These are phyloP conservation scores for Cucurbita maxima DNA, from an alignment of 306 rosid species.

Conservation along the genomic window DNA sequence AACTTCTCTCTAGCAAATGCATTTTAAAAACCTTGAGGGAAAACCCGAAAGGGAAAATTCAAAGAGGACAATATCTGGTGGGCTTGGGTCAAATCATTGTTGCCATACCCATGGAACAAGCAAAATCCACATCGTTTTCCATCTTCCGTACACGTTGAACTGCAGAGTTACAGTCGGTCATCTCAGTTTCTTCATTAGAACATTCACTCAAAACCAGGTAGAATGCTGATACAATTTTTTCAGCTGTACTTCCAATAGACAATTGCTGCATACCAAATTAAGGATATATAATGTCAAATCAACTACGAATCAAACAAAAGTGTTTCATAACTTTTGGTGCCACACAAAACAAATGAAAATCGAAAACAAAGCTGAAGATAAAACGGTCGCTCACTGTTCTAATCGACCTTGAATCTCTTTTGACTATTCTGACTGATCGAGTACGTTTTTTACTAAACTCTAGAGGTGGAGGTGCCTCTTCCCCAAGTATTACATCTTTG, in stretches of 20 bases:
- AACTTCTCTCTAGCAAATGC: too few species aligned
- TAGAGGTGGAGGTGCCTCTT: constrained; percentile 56
- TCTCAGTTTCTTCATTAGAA: constrained; percentile 60
- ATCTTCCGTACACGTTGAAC: constrained; percentile 58
- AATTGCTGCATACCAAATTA: constrained; percentile 49
- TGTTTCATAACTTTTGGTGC: not conserved
- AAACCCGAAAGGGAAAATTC: too few species aligned
- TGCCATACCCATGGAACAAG: constrained; percentile 46
- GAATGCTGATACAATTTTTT: constrained; percentile 81
- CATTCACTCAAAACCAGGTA: constrained; percentile 65
- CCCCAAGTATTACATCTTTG: constrained; percentile 69
- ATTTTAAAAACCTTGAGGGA: too few species aligned
- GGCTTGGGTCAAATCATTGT: not conserved
- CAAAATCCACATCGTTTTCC: constrained; percentile 63
- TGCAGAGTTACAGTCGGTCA: constrained; percentile 67
- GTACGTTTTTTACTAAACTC: constrained; percentile 61
- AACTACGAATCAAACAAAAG: not conserved
- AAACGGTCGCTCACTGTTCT: constrained; percentile 48
- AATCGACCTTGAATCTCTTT: constrained; percentile 75
- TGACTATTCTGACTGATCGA: constrained; percentile 59
- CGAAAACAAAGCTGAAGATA: not conserved
- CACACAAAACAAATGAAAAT: not conserved
- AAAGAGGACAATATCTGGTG: too few species aligned
- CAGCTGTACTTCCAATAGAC: constrained; percentile 70
- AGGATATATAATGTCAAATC: not conserved